Base-by-base conservation (phyloP, 106 monocot species). In the Dioscorea alata region DNA sequence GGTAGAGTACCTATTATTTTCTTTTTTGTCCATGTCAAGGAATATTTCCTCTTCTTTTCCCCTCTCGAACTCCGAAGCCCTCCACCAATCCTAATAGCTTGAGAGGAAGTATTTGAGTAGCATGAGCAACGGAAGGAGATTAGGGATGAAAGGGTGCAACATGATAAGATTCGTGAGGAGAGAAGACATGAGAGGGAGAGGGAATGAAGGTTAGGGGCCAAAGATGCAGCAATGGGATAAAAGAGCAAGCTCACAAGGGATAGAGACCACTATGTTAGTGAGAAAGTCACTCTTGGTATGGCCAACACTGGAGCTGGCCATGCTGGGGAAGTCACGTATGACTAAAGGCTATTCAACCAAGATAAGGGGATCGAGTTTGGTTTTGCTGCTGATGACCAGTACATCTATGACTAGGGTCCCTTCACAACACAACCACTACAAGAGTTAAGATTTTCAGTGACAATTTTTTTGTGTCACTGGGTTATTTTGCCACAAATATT, bases 321-420 rank as follows among this genome's bases (percentile, higher is more conserved):
- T 12, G 32, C 62, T 21, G 92, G 97, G 50, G 92, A 97, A 63
- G 86, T 91, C 68, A 92, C 92, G 84, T 97, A 92, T 71, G 97
- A 97, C 61, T 86, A 92, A 63, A 84, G 97, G 73, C 75, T 97
- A 16, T 97, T 97, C 56, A 97, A 97, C 70, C 97, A 97, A 69
- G 97, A 97, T 20, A 92, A 92, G 63, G 97, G 97, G 54, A 97
- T 97, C 92, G 89, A 81, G 5, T 97, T 92, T 73, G 97, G 97
- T 4, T 92, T 92, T 82, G 86, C 72, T 49, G 65, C 89, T 33
- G 97, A 97, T 74, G 97, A 97, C 48, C 97, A 92, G 69, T 97
- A 97, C 50, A 68, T 97, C 13, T 97, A 92, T 64, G 92, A 92
- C 34, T 92, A 97, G 63, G 92, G 92, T 9, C 71, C 92, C 25